Conservation (phyloP, 2,329 filamentous ascomycete species). For the Ophiocordyceps sinensis region DNA sequence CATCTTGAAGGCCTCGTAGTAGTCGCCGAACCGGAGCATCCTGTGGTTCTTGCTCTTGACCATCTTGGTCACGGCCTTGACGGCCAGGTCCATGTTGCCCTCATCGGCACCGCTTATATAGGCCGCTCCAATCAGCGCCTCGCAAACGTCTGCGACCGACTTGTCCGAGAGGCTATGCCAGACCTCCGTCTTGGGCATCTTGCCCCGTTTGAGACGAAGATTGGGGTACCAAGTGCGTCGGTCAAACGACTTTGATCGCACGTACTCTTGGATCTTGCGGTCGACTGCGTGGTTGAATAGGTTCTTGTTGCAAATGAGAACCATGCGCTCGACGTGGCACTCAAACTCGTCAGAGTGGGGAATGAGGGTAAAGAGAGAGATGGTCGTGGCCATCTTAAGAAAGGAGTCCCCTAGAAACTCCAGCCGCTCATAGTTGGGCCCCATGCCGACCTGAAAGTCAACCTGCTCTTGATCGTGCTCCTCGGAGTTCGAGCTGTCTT, state of each 20-base stretch:
- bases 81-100: constrained; percentile 39
- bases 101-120: constrained; percentile 33
- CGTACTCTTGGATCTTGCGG: constrained; percentile 53
- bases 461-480: constrained; percentile 54
- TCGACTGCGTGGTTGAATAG: constrained; percentile 64
- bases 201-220: constrained; percentile 59
- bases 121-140: constrained; percentile 83
- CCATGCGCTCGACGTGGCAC: constrained; percentile 83
- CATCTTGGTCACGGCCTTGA: constrained; percentile 51
- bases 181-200: constrained; percentile 30
- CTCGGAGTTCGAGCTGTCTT: constrained; percentile 74
- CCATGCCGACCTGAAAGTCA: constrained; percentile 74
- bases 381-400: constrained; percentile 88
- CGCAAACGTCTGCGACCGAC: constrained; percentile 84
- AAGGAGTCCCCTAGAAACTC: constrained; percentile 92
- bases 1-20: constrained; percentile 51
- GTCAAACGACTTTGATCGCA: constrained; percentile 73
- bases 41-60: constrained; percentile 56
- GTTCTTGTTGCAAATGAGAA: constrained; percentile 82
- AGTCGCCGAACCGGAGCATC: constrained; percentile 58
- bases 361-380: constrained; percentile 65
- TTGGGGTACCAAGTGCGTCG: constrained; percentile 81
- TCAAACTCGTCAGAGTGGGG: constrained; percentile 71
- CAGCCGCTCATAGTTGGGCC: constrained; percentile 83
- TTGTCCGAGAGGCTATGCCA: constrained; percentile 70